phyloP scores from a whole-genome alignment of 2,329 filamentous ascomycete species.

The Aspergillus aculeatus region DNA sequence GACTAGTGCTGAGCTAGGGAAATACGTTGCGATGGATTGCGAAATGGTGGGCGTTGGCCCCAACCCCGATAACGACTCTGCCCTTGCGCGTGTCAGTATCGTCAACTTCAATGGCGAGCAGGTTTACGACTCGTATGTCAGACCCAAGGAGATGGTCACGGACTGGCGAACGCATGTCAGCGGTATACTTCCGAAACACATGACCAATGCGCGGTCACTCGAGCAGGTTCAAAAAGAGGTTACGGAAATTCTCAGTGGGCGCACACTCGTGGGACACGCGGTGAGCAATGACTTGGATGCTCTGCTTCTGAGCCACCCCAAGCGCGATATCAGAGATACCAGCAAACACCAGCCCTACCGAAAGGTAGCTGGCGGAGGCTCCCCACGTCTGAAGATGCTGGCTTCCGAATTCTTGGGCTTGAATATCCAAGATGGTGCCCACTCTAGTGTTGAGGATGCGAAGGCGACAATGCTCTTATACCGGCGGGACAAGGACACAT shows the following conservation, averaged over 20 bases:
- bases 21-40: slow-evolving; percentile 91
- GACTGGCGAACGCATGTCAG: slow-evolving; percentile 89
- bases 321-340: slow-evolving; percentile 79
- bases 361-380: slow-evolving; percentile 53
- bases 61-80: slow-evolving; percentile 64
- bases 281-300: slow-evolving; percentile 74
- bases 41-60: slow-evolving; percentile 90
- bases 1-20: slow-evolving; percentile 68
- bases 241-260: slow-evolving; percentile 64
- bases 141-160: slow-evolving; percentile 72
- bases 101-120: slow-evolving; percentile 93
- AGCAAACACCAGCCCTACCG: slow-evolving; percentile 73
- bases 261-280: slow-evolving; percentile 80
- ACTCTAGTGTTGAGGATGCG: slow-evolving; percentile 72
- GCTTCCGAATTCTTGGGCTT: slow-evolving; percentile 58
- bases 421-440: slow-evolving; percentile 60
- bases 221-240: slow-evolving; percentile 74
- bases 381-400: slow-evolving; percentile 56
- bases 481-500: slow-evolving; percentile 74
- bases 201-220: slow-evolving; percentile 69
- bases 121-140: slow-evolving; percentile 91
- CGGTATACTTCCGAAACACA: slow-evolving; percentile 72
- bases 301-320: slow-evolving; percentile 74
- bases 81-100: slow-evolving; percentile 80
- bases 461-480: slow-evolving; percentile 88